These are phyloP conservation scores for Saccharomycopsis schoenii DNA, from an alignment of 805 yeast species.

Conservation along the genomic window DNA sequence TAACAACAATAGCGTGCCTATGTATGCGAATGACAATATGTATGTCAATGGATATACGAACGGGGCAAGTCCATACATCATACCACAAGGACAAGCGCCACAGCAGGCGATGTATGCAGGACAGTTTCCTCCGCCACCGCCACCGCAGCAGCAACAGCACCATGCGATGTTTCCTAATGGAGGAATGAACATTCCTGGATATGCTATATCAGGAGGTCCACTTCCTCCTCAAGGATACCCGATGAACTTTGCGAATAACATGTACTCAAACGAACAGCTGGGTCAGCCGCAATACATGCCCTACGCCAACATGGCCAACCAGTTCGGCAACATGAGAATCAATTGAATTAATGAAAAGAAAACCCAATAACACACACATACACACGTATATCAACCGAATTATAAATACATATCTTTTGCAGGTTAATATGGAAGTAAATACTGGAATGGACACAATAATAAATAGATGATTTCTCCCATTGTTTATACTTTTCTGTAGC, in stretches of 20 bases:
- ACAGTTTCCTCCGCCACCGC: not conserved
- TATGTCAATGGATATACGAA: not conserved
- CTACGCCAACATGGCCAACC: not conserved
- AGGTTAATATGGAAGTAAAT: too few species aligned
- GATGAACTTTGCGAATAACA: not conserved
- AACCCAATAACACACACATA: not conserved
- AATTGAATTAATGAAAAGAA: not conserved
- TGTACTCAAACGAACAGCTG: not conserved
- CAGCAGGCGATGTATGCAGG: not conserved
- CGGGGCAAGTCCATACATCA: not conserved
- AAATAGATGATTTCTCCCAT: too few species aligned
- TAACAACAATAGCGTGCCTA: not conserved
- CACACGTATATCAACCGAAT: not conserved
- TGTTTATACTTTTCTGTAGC: too few species aligned
- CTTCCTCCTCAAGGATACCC: not conserved
- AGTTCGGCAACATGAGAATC: not conserved
- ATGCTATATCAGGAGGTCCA: not conserved
- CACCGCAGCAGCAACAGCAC: not conserved
- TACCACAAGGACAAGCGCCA: not conserved
- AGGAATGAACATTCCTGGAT: not conserved
- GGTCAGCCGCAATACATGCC: not conserved
- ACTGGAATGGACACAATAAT: too few species aligned
- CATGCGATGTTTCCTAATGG: not conserved
- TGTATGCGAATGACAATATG: not conserved
- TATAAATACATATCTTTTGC: too few species aligned